Evolutionary conservation across 1,284 basidiomycete genomes (phyloP).

Genomic region (Ceratobasidium sp.): DNA sequence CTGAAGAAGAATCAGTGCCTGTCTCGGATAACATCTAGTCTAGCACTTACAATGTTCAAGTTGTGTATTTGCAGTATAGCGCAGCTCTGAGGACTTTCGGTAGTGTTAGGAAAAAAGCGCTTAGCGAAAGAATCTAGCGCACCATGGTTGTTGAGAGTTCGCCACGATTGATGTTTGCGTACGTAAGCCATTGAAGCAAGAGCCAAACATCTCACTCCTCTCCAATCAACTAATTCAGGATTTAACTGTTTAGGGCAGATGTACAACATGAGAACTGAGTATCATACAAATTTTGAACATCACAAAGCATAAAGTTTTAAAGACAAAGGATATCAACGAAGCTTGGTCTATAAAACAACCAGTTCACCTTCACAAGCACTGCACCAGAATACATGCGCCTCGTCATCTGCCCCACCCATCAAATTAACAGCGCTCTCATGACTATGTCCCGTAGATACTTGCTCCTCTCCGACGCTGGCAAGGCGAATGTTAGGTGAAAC

Average conservation of each 20-base stretch:
- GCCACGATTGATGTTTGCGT: background rate
- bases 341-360: slow-evolving; percentile 71
- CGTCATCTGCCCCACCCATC: slow-evolving; percentile 75
- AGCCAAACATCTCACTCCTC: background rate
- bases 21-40: slow-evolving; percentile 48
- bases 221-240: background rate
- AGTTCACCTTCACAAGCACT: slow-evolving; percentile 82
- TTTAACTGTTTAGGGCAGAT: background rate
- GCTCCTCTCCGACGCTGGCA: slow-evolving; percentile 45
- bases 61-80: slow-evolving; percentile 95
- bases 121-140: background rate
- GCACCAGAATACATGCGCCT: slow-evolving; percentile 89
- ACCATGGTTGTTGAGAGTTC: slow-evolving; percentile 25
- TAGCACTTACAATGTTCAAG: slow-evolving; percentile 84
- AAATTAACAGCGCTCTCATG: slow-evolving; percentile 55
- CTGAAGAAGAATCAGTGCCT: slow-evolving; percentile 61
- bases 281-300: slow-evolving; percentile 14
- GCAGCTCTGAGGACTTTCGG: slow-evolving; percentile 83
- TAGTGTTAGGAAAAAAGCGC: background rate
- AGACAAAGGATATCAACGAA: slow-evolving; percentile 8
- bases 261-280: background rate
- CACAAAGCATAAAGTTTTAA: background rate
- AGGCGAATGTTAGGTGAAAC: slow-evolving; percentile 37
- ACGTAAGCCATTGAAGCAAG: background rate
- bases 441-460: slow-evolving; percentile 41